phyloP scores from a whole-genome alignment of 75 land plant species.

The Chamaecyparis obtusa region DNA sequence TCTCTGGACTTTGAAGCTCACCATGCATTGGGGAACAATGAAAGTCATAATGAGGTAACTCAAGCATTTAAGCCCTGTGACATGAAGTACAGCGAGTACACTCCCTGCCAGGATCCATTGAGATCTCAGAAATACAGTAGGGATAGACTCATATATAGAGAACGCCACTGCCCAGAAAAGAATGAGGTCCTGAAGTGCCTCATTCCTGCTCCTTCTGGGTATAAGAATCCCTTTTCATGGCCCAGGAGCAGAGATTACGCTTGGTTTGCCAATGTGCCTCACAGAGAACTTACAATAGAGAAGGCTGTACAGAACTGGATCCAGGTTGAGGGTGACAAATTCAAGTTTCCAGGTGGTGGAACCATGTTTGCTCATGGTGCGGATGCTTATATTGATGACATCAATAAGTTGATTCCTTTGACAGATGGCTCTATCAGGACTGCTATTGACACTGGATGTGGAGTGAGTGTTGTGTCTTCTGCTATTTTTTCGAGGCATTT shows the following conservation, averaged over 20 bases:
- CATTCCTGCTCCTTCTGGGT: slow-evolving; percentile 62
- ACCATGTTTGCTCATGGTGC: slow-evolving; percentile 73
- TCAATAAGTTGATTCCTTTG: slow-evolving; percentile 39
- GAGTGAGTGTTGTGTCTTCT: slow-evolving; percentile 35
- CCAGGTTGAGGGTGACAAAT: slow-evolving; percentile 61
- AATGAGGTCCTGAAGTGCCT: slow-evolving; percentile 51
- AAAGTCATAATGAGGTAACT: background rate
- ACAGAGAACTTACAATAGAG: slow-evolving; percentile 66
- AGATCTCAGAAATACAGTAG: slow-evolving; percentile 38
- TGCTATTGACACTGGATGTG: slow-evolving; percentile 70
- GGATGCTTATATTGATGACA: slow-evolving; percentile 65
- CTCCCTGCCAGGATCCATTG: slow-evolving; percentile 57
- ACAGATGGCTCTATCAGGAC: slow-evolving; percentile 56
- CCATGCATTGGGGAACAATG: slow-evolving; percentile 36
- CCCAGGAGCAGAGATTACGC: slow-evolving; percentile 63
- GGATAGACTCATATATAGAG: slow-evolving; percentile 49
- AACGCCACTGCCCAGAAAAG: slow-evolving; percentile 58
- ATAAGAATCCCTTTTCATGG: slow-evolving; percentile 62
- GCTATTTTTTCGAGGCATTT: no score
- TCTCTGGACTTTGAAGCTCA: slow-evolving; percentile 65
- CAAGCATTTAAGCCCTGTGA: slow-evolving; percentile 28
- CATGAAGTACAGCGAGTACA: slow-evolving; percentile 62
- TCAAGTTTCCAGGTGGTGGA: slow-evolving; percentile 69
- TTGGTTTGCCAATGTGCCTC: slow-evolving; percentile 71
- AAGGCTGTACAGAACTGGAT: slow-evolving; percentile 82